Evolutionary conservation across 2,329 filamentous ascomycete genomes (phyloP).

Genomic region (Colletotrichum sp.): DNA sequence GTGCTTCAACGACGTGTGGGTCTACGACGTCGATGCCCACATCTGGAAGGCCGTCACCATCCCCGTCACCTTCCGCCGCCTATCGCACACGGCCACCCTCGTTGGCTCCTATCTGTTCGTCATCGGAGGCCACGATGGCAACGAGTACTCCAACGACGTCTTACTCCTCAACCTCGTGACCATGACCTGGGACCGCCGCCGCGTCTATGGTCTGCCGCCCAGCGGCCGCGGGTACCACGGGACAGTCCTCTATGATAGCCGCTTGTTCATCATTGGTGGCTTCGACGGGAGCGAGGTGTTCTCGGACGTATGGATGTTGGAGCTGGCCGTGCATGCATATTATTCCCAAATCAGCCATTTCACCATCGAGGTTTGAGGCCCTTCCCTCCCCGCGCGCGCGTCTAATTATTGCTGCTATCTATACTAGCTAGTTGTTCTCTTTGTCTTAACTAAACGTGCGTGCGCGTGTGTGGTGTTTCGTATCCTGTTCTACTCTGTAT

Average conservation of each 20-base stretch:
- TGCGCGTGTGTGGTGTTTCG: background rate
- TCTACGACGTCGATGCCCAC: conserved; percentile 70
- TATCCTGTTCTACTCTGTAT: background rate
- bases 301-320: conserved; percentile 70
- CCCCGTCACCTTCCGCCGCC: conserved; percentile 64
- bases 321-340: conserved; percentile 73
- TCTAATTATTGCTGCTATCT: background rate
- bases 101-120: conserved; percentile 75
- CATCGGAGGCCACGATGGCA: conserved; percentile 72
- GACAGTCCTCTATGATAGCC: conserved; percentile 68
- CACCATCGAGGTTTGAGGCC: conserved; percentile 64
- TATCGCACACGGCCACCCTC: conserved; percentile 73
- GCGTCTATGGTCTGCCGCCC: conserved; percentile 67
- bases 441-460: background rate
- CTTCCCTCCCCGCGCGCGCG: background rate
- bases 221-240: conserved; percentile 72
- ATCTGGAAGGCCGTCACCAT: conserved; percentile 65
- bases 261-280: conserved; percentile 68
- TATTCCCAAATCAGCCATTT: conserved; percentile 79
- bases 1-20: conserved; percentile 77
- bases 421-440: background rate
- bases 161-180: conserved; percentile 73
- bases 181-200: conserved; percentile 75
- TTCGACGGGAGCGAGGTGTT: conserved; percentile 74
- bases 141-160: conserved; percentile 73